Evolutionary conservation across 805 yeast genomes (phyloP).

Genomic region (Lachancea fermentati): DNA sequence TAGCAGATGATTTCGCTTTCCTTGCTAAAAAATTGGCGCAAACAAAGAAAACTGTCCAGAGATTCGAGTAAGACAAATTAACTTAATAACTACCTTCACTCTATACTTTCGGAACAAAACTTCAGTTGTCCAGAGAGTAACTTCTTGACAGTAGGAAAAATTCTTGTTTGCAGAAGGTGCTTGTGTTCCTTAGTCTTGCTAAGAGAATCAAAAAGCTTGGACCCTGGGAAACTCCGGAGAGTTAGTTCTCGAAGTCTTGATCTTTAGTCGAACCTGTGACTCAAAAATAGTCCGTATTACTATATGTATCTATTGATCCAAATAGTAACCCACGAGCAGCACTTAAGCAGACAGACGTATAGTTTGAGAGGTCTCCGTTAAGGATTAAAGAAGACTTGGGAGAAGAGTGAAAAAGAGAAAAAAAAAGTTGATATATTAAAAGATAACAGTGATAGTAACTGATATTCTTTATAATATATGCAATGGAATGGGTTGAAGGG

Average conservation of each 20-base stretch:
- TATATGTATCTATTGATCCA: constrained; percentile 1
- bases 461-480: constrained; percentile 8
- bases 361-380: constrained; percentile 2
- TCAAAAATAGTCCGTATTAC: constrained; percentile 6
- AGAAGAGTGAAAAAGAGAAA: constrained; percentile 7
- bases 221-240: neutral
- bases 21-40: neutral
- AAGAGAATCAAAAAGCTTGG: neutral
- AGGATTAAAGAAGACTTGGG: constrained; percentile 2
- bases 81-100: constrained; percentile 30
- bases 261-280: constrained; percentile 1
- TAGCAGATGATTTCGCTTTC: neutral
- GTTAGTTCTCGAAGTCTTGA: constrained; percentile 1
- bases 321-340: constrained; percentile 7
- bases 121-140: constrained; percentile 1
- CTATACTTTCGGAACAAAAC: constrained; percentile 5
- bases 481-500: constrained; percentile 4
- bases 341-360: constrained; percentile 11
- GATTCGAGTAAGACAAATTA: constrained; percentile 27
- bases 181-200: neutral
- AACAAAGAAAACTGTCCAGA: constrained; percentile 3
- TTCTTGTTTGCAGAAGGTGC: neutral
- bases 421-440: constrained; percentile 12
- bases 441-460: constrained; percentile 7
- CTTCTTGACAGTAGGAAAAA: constrained; percentile 2